These are phyloP conservation scores for Talaromyces albobiverticillius DNA, from an alignment of 2,329 filamentous ascomycete genomes.

Conservation along the genomic window DNA sequence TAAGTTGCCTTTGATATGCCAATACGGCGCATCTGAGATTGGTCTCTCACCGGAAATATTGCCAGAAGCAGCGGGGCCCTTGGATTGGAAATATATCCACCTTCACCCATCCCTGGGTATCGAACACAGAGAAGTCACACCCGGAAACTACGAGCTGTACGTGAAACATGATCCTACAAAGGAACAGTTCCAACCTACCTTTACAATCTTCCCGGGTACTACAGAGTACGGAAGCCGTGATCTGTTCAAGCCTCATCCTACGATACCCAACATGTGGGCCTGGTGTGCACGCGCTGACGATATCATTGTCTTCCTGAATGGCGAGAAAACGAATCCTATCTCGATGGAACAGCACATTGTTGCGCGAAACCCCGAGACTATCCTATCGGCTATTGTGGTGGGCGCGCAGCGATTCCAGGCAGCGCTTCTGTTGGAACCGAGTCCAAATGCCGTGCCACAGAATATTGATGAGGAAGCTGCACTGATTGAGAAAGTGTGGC, in stretches of 20 bases:
- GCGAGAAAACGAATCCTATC: slow-evolving; percentile 22
- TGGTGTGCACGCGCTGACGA: slow-evolving; percentile 20
- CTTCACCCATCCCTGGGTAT: slow-evolving; percentile 28
- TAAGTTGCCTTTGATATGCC: slow-evolving; percentile 31
- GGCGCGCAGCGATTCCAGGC: slow-evolving; percentile 24
- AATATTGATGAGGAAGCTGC: slow-evolving; percentile 14
- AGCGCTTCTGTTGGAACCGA: slow-evolving; percentile 21
- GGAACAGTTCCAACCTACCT: slow-evolving; percentile 25
- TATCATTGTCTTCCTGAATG: slow-evolving; percentile 24
- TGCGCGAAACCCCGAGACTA: slow-evolving; percentile 12
- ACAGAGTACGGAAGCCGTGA: slow-evolving; percentile 34
- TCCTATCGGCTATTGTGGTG: slow-evolving; percentile 19
- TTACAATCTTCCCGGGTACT: slow-evolving; percentile 30
- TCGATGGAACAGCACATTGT: slow-evolving; percentile 24
- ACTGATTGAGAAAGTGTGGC: slow-evolving; percentile 27
- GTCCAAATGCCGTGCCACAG: background rate
- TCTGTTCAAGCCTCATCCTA: slow-evolving; percentile 26
- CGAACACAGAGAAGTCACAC: slow-evolving; percentile 22
- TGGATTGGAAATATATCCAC: slow-evolving; percentile 32
- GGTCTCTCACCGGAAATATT: slow-evolving; percentile 18
- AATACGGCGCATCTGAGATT: slow-evolving; percentile 34
- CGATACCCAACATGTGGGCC: slow-evolving; percentile 18
- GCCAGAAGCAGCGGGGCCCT: slow-evolving; percentile 17
- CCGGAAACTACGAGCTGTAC: slow-evolving; percentile 33
- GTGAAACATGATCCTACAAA: slow-evolving; percentile 22